Evolutionary conservation across 805 yeast genomes (phyloP), one percentile per base, ranked within the genome.

Genomic region (Isabelozyma gotoi): DNA sequence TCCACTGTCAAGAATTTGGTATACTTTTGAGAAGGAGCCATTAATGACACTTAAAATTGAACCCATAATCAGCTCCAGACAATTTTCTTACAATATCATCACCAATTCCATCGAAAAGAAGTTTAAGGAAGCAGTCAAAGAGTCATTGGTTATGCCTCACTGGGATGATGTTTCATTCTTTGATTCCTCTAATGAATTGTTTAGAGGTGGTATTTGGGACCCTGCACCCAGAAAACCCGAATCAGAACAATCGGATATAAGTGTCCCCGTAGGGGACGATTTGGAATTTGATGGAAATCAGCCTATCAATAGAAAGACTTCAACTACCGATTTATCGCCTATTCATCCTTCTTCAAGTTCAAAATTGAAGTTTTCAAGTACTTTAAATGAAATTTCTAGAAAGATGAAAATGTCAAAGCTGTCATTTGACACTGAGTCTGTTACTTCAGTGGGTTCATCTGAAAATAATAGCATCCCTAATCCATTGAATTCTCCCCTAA

Each of bases 181-280:
- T 56, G 71, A 79, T 42, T 82, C 97, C 0, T 62, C 66, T 2
- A 74, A 65, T 33, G 96, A 88, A 49, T 63, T 88, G 11, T 94
- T 82, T 61, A 77, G 97, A 49, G 99, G 97, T 40, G 99, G 99
- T 14, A 81, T 92, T 18, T 92, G 98, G 98, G 90, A 85, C 49
- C 71, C 72, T 17, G 43, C 63, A 0, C 55, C 37, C 1, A 56
- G 70, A 36, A 52, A 57, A 7, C 37, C 41, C 2, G 7, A 20
- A 7, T 29, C 42, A 11, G 39, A 48, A 7, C 35, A 36, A 3
- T 37, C 44, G n/a, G 34, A 36, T 27, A 19, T 18, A 15, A 41
- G n/a, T 21, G 15, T 33, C 3, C 4, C 38, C 20, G 35, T 7
- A 14, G 10, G 11, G 1, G 15, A 4, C 14, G 31, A 33, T 14